phyloP scores from a whole-genome alignment of 2,329 filamentous ascomycete species.

The Torrubiellomyces zombiae region DNA sequence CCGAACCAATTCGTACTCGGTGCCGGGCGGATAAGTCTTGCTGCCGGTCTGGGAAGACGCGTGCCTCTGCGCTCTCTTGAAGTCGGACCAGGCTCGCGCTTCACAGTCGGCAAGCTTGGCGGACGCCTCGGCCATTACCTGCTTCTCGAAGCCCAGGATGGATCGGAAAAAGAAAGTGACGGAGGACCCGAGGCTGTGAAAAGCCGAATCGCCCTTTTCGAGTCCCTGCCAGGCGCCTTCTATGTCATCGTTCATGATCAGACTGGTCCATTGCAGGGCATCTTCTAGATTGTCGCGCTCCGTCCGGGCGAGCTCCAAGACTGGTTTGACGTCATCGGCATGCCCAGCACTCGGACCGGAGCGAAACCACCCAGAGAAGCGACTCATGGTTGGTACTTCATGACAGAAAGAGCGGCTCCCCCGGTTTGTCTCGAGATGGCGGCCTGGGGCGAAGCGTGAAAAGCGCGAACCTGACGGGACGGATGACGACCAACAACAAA shows the following conservation, averaged over 20 bases:
- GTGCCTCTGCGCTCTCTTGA: slow-evolving; percentile 56
- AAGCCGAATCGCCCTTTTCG: slow-evolving; percentile 60
- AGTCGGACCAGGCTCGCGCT: slow-evolving; percentile 56
- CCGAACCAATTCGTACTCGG: slow-evolving; percentile 71
- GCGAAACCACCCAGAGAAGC: slow-evolving; percentile 34
- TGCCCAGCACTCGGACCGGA: slow-evolving; percentile 18
- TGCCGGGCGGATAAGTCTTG: slow-evolving; percentile 60
- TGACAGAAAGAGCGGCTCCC: too few relatives aligned
- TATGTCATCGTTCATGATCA: slow-evolving; percentile 83
- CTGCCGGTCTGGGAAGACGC: slow-evolving; percentile 18
- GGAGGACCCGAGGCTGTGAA: slow-evolving; percentile 69
- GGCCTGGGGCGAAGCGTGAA: too few relatives aligned
- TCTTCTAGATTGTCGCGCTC: slow-evolving; percentile 39
- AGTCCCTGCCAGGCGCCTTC: slow-evolving; percentile 63
- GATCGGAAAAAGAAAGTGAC: slow-evolving; percentile 75
- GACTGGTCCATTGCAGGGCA: slow-evolving; percentile 45
- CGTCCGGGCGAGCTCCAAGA: slow-evolving; percentile 15
- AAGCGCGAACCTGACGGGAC: too few relatives aligned
- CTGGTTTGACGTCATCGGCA: slow-evolving; percentile 12
- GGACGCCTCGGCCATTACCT: slow-evolving; percentile 72
- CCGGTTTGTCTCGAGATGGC: too few relatives aligned
- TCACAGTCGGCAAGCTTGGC: slow-evolving; percentile 60
- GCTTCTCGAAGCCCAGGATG: slow-evolving; percentile 79
- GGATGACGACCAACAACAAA: too few relatives aligned
- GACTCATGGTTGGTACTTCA: slow-evolving; percentile 30